Percentiles rank a stretch among this genome's conserved stretches.
phyloP scores from a whole-genome alignment of 73 alveolate genomes.

The Durusdinium trenchii region DNA sequence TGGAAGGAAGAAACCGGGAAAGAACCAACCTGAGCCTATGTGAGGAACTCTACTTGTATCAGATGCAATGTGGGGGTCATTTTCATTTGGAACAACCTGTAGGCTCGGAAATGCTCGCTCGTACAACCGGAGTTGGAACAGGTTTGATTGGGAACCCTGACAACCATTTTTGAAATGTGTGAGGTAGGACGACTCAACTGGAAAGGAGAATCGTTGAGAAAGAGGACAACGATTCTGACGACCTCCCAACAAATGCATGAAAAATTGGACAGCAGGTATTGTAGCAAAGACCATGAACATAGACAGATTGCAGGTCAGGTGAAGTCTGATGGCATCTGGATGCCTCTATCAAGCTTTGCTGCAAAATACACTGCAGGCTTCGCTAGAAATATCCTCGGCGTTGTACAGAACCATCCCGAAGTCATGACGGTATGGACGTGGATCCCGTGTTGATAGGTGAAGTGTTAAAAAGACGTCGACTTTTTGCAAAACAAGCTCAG shows the following conservation, averaged over 20 bases:
- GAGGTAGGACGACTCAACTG: background rate
- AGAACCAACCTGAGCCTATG: background rate
- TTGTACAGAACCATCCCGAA: no score
- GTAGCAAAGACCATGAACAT: background rate
- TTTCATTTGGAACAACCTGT: background rate
- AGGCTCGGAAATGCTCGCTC: background rate
- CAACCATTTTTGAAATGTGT: constrained; percentile 2
- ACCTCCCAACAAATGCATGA: background rate
- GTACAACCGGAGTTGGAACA: background rate
- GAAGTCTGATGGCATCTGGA: background rate
- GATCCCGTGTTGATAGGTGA: background rate
- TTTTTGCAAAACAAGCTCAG: background rate
- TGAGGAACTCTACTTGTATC: background rate
- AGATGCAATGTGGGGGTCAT: background rate
- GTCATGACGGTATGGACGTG: background rate
- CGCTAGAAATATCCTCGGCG: background rate
- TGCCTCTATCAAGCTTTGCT: background rate
- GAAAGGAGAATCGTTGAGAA: background rate
- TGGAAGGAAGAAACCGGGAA: background rate
- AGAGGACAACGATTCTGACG: background rate
- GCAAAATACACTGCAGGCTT: background rate
- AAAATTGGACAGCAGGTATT: background rate
- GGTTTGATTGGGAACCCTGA: background rate
- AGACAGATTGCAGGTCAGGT: background rate
- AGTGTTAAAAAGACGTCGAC: background rate